Evolutionary conservation across 805 yeast genomes (phyloP), one percentile per base, ranked within the genome.

Genomic region (Wickerhamiella slavikovae): DNA sequence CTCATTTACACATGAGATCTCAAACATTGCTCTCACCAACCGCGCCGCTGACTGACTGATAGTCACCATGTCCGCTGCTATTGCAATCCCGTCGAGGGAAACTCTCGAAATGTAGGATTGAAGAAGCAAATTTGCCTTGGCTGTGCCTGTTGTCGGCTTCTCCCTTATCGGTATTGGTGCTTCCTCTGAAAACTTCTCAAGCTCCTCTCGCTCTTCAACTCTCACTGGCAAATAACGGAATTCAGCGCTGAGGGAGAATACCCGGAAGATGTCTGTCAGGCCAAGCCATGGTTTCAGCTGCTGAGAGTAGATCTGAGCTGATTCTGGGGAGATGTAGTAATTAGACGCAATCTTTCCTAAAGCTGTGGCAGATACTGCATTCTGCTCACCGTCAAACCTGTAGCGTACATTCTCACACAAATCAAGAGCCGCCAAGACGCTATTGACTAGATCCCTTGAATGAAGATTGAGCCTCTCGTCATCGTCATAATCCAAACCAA

Each of bases 11-110:
- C 77, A 40, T 7, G 77, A 65, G 20, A 89, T 66, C 44, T 85
- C 94, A 47, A 65, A 70, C 37, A 91, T 64, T 0, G 96, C 95
- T 33, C 95, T 56, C 32, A 83, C 57, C 22, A 89, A 51, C 45
- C 99, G 64, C 3, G 91, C 85, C 1, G 94, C 95, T 24, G 91
- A 79, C 49, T 89, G 96, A 0, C 89, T 76, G 24, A 89, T 68
- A 46, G 78, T 89, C 3, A 79, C 62, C 93, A 83, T 80, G 55
- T 89, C 99, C 1, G 93, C 70, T 63, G 75, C 69, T 35, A 91
- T 52, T 0, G 95, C 94, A 54, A 79, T 78, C 0, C 96, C 96
- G 1, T 76, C 89, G 12, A 89, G 55, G 7, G 59, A 55, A 15
- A 83, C 54, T 22, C 71, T 53, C 1, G 94, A 76, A n/a, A 89